These are phyloP conservation scores for Ophiocordyceps camponoti-leonardi DNA, from an alignment of 2,329 filamentous ascomycete genomes.

Conservation along the genomic window DNA sequence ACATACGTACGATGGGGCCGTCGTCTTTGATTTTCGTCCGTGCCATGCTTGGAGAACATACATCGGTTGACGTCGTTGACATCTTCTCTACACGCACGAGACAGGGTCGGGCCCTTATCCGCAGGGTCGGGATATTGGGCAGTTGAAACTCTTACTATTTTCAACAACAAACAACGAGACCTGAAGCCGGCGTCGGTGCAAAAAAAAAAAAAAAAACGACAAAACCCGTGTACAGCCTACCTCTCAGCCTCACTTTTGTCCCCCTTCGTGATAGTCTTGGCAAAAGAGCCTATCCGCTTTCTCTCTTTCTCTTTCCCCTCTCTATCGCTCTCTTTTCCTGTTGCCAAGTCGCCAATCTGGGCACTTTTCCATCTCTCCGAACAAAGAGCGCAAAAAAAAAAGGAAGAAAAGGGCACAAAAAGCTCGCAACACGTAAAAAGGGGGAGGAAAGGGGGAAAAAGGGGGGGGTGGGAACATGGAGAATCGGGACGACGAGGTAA, in stretches of 20 bases:
- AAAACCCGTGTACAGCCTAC: too few species aligned
- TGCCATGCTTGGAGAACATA: not conserved
- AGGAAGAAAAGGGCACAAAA: not conserved
- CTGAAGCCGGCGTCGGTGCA: not conserved
- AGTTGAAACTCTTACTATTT: not conserved
- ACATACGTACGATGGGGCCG: not conserved
- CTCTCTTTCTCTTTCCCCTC: not conserved
- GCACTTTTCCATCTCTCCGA: not conserved
- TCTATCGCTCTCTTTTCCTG: not conserved
- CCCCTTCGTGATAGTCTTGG: too few species aligned
- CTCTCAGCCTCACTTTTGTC: too few species aligned
- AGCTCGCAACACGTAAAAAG: conserved; percentile 27
- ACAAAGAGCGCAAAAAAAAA: not conserved
- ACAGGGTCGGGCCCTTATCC: not conserved
- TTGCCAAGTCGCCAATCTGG: not conserved
- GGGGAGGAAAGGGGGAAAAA: conserved; percentile 19
- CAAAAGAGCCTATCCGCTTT: not conserved
- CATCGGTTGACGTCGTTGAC: not conserved
- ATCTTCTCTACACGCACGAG: not conserved
- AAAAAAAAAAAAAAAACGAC: too few species aligned
- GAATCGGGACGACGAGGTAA: not conserved
- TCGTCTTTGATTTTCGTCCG: not conserved
- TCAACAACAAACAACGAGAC: not conserved
- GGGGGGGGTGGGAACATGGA: not conserved
- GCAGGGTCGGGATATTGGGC: not conserved